Evolutionary conservation across 1,284 basidiomycete species (phyloP), one percentile per base, ranked within the genome.

Genomic region (Cutaneotrichosporon dermatis): DNA sequence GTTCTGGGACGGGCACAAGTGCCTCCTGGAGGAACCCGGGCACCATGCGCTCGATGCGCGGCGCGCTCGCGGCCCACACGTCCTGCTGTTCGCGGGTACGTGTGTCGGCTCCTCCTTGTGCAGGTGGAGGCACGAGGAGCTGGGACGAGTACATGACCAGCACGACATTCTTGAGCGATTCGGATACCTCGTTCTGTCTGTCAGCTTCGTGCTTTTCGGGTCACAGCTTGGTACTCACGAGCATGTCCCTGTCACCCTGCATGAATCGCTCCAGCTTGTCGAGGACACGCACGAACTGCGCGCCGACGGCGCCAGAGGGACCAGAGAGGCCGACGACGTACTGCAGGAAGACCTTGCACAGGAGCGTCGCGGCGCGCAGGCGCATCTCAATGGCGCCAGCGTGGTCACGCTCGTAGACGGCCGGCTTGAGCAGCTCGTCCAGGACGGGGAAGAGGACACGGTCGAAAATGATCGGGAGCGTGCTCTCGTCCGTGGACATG

Each of bases 301-400:
- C 81, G 34, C 86, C 82, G 63, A 95, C 88, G 11, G 71, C 65
- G 35, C 68, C 63, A 55, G 67, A 63, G n/a, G 83, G 81, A 48
- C 84, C 80, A n/a, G 80, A 80, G 60, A 94, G 86, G 41, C 88
- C 84, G 37, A 89, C 83, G 63, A 94, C 88, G 64, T 93, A 88
- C 70, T 96, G 92, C 83, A 99, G 88, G 79, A 99, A 97, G 4
- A 88, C 86, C 78, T 97, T 97, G 83, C 92, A 96, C 35, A 98
- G 80, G 52, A 99, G 79, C 13, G 89, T 89, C 11, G 88, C 90
- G 2, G 90, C 91, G 44, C 91, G 84, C 44, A 96, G 77, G 8
- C 94, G 85, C 16, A 91, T 94, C 79, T 98, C 94, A 6, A 88
- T 84, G 83, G 97, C 90, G 36, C 90, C 92, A 60, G 85, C 83